Percentiles rank a stretch among this genome's conserved stretches.
Evolutionary conservation across 2,329 filamentous ascomycete genomes (phyloP).

Genomic region (Exophiala bonariae): DNA sequence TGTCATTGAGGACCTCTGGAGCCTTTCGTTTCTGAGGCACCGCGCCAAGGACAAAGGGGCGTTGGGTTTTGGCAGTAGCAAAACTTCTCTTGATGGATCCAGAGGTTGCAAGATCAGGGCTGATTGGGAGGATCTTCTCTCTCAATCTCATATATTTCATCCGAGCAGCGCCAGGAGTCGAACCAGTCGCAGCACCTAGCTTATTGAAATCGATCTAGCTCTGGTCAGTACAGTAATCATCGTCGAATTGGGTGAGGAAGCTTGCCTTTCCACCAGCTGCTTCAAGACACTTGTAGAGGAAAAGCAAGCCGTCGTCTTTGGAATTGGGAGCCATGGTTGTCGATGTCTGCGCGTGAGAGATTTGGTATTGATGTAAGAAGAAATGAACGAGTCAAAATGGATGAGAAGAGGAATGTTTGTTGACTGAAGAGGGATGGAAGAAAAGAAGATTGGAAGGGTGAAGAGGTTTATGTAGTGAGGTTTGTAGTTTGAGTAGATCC

Average conservation of each 20-base stretch:
- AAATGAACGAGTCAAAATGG: too few species aligned
- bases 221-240: neutral
- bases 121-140: slow-evolving; percentile 27
- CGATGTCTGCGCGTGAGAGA: too few species aligned
- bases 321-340: slow-evolving; percentile 39
- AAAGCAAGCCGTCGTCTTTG: slow-evolving; percentile 41
- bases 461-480: too few species aligned
- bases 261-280: slow-evolving; percentile 41
- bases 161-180: slow-evolving; percentile 39
- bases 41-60: too few species aligned
- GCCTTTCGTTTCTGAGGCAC: slow-evolving; percentile 14
- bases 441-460: too few species aligned
- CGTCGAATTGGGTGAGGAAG: slow-evolving; percentile 8
- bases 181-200: slow-evolving; percentile 34
- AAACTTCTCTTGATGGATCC: too few species aligned
- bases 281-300: slow-evolving; percentile 44
- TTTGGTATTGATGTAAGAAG: too few species aligned
- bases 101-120: neutral
- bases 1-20: neutral
- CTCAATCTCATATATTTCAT: slow-evolving; percentile 41
- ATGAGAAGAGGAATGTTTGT: too few species aligned
- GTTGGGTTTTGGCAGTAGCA: too few species aligned
- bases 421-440: too few species aligned
- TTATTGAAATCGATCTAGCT: slow-evolving; percentile 42
- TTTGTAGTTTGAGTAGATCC: neutral